Conservation (phyloP, 768 basidiomycete species). For the Phanerochaete carnosa region DNA sequence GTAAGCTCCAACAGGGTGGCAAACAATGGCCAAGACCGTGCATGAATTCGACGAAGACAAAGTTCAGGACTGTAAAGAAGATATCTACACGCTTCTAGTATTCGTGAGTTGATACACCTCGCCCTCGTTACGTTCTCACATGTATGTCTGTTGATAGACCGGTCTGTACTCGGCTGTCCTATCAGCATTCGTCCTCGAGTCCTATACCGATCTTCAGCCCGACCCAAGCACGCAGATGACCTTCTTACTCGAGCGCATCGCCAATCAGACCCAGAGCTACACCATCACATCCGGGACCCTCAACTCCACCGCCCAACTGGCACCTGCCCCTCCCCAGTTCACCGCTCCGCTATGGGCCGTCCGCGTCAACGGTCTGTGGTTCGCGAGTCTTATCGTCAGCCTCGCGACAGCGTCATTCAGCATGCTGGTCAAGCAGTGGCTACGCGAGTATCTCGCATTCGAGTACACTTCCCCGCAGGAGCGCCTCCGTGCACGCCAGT, state of each 20-base stretch:
- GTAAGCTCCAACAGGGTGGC: slow-evolving; percentile 1
- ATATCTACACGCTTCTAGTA: slow-evolving; percentile 6
- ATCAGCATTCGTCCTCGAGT: not conserved
- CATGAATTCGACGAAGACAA: slow-evolving; percentile 3
- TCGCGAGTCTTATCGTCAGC: not conserved
- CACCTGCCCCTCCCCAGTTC: not conserved
- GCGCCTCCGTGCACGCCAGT: not conserved
- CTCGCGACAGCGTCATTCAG: not conserved
- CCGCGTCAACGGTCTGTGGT: not conserved
- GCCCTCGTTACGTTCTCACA: not conserved
- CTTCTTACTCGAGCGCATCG: not conserved
- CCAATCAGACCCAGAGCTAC: not conserved
- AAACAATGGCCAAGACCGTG: not conserved
- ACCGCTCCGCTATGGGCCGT: not conserved
- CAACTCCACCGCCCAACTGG: not conserved
- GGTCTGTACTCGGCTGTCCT: not conserved
- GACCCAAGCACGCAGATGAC: not conserved
- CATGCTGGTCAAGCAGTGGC: slow-evolving; percentile 1
- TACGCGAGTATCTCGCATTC: not conserved
- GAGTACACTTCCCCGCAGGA: not conserved
- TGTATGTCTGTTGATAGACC: not conserved
- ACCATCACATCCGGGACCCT: not conserved
- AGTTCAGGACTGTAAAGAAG: slow-evolving; percentile 4
- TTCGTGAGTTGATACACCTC: not conserved
- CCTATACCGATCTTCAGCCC: not conserved